These are phyloP conservation scores for Arthrobotrys sinensis DNA, from an alignment of 2,329 filamentous ascomycete species.

Conservation along the genomic window DNA sequence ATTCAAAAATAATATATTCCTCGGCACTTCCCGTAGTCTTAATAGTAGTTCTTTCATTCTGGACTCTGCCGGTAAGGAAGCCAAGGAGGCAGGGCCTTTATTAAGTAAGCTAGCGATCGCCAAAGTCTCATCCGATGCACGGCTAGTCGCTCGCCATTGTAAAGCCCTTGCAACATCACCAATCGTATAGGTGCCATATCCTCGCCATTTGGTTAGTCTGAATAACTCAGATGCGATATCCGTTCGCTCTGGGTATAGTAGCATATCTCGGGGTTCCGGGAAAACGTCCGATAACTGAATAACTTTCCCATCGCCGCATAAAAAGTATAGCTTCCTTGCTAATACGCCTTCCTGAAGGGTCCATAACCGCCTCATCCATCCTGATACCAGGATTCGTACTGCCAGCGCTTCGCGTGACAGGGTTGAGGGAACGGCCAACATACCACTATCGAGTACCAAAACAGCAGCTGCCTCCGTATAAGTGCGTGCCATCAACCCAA, in stretches of 20 bases:
- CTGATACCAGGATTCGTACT: slow-evolving; percentile 60
- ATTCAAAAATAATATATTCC: neutral
- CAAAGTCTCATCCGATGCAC: neutral
- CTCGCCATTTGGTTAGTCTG: neutral
- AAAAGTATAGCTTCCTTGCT: slow-evolving; percentile 65
- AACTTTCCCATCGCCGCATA: slow-evolving; percentile 65
- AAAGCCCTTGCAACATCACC: neutral
- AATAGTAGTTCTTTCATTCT: neutral
- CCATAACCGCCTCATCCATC: slow-evolving; percentile 68
- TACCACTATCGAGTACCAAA: slow-evolving; percentile 9
- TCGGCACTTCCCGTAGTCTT: neutral
- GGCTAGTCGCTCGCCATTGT: neutral
- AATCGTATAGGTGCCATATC: neutral
- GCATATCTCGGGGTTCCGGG: neutral
- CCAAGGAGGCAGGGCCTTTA: neutral
- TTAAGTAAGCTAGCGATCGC: neutral
- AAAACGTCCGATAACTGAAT: neutral
- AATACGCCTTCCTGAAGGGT: slow-evolving; percentile 68
- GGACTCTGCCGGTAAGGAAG: neutral
- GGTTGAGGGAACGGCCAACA: neutral
- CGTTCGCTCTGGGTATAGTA: neutral
- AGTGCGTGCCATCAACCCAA: slow-evolving; percentile 7
- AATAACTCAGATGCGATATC: neutral
- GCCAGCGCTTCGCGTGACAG: neutral
- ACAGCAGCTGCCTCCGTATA: slow-evolving; percentile 7